These are phyloP conservation scores for Exophiala lecanii-corni DNA, from an alignment of 2,329 filamentous ascomycete genomes.

Conservation along the genomic window DNA sequence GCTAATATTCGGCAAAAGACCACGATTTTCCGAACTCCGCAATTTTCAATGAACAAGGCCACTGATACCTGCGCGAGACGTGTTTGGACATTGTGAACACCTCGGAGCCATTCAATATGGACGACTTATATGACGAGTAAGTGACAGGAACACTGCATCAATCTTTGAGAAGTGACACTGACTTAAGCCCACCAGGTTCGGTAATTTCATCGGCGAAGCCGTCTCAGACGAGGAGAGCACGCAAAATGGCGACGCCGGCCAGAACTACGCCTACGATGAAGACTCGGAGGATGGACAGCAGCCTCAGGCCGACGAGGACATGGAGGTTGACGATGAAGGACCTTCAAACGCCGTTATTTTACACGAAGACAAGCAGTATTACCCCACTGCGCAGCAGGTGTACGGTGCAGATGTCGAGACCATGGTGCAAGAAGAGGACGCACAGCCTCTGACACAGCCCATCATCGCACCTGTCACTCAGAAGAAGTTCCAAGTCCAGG, in stretches of 20 bases:
- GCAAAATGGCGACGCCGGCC: slow-evolving; percentile 68
- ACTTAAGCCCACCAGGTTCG: slow-evolving; percentile 60
- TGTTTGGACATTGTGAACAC: no score
- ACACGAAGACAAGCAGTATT: slow-evolving; percentile 99
- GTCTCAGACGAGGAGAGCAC: slow-evolving; percentile 84
- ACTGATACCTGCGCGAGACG: no score
- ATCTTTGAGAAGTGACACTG: background rate
- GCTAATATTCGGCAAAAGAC: no score
- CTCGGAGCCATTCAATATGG: no score
- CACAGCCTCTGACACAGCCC: slow-evolving; percentile 83
- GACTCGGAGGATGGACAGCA: slow-evolving; percentile 60
- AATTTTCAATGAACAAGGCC: no score
- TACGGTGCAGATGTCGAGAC: slow-evolving; percentile 95
- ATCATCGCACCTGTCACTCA: slow-evolving; percentile 90
- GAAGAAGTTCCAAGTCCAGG: slow-evolving; percentile 94
- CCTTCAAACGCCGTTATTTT: slow-evolving; percentile 96
- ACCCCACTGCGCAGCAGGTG: slow-evolving; percentile 93
- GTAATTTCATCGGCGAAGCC: slow-evolving; percentile 96
- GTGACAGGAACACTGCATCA: no score
- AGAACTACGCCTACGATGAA: slow-evolving; percentile 74
- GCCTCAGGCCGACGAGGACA: slow-evolving; percentile 67
- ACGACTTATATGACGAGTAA: slow-evolving; percentile 96
- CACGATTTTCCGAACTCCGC: background rate
- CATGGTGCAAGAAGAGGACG: slow-evolving; percentile 93
- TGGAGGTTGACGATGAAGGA: slow-evolving; percentile 88